These are phyloP conservation scores for Camellia oleifera DNA, from an alignment of 179 eudicot species.

Conservation along the genomic window DNA sequence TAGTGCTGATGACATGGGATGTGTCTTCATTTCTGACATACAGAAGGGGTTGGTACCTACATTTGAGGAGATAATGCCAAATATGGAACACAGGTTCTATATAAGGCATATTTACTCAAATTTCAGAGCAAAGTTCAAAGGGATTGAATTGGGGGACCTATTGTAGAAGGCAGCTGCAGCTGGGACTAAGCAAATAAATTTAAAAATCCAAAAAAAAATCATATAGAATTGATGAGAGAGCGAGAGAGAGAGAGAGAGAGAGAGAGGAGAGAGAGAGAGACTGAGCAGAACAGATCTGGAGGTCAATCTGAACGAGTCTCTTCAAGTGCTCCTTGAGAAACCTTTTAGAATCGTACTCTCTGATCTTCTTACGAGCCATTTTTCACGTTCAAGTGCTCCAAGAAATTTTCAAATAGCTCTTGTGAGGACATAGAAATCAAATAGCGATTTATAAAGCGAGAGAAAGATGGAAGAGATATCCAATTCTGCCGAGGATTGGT, in stretches of 20 bases:
- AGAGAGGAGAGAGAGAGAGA: not conserved
- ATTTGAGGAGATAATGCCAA: too few relatives aligned
- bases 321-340: constrained; percentile 65
- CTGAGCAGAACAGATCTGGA: constrained; percentile 68
- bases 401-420: not conserved
- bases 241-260: not conserved
- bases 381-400: constrained; percentile 7
- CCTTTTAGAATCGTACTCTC: constrained; percentile 83
- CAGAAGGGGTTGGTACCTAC: too few relatives aligned
- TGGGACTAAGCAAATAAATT: too few relatives aligned
- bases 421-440: not conserved
- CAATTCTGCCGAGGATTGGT: not conserved
- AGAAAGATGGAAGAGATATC: not conserved
- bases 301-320: constrained; percentile 40
- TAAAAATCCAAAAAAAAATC: too few relatives aligned
- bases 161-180: too few relatives aligned
- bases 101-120: too few relatives aligned
- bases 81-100: too few relatives aligned
- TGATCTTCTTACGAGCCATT: constrained; percentile 88
- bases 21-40: too few relatives aligned
- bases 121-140: too few relatives aligned
- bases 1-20: too few relatives aligned
- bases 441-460: not conserved
- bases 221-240: not conserved
- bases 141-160: too few relatives aligned